These are phyloP conservation scores for Hibiscus syriacus DNA, from an alignment of 345 rosid species.

Conservation along the genomic window DNA sequence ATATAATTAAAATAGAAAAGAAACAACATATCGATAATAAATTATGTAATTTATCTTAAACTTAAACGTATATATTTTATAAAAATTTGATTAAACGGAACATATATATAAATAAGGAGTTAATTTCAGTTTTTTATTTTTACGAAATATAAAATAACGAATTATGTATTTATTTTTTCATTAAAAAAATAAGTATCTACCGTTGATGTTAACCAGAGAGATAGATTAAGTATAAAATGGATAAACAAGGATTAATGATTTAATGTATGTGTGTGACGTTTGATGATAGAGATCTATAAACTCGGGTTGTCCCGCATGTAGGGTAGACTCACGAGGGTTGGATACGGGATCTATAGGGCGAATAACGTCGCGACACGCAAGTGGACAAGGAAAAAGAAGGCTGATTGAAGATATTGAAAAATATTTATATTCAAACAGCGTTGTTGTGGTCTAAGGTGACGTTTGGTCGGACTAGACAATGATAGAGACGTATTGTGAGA, in stretches of 20 bases:
- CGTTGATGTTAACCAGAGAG: too few species aligned
- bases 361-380: slow-evolving; percentile 14
- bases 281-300: slow-evolving; percentile 16
- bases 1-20: too few species aligned
- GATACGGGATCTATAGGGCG: slow-evolving; percentile 18
- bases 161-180: too few species aligned
- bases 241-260: not conserved
- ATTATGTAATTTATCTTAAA: too few species aligned
- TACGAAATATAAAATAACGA: too few species aligned
- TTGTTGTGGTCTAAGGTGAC: slow-evolving; percentile 19
- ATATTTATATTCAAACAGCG: slow-evolving; percentile 1
- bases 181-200: too few species aligned
- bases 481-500: slow-evolving; percentile 11
- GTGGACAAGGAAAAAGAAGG: not conserved
- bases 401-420: slow-evolving; percentile 5
- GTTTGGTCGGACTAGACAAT: slow-evolving; percentile 25
- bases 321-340: slow-evolving; percentile 4
- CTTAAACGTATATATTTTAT: too few species aligned
- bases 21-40: too few species aligned
- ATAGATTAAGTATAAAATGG: too few species aligned
- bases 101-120: too few species aligned
- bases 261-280: not conserved
- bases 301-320: slow-evolving; percentile 25
- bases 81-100: too few species aligned
- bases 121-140: too few species aligned